Percentiles rank a stretch among this genome's conserved stretches.
These are phyloP conservation scores for Inga leiocalycina DNA, from an alignment of 306 rosid species.

Conservation along the genomic window DNA sequence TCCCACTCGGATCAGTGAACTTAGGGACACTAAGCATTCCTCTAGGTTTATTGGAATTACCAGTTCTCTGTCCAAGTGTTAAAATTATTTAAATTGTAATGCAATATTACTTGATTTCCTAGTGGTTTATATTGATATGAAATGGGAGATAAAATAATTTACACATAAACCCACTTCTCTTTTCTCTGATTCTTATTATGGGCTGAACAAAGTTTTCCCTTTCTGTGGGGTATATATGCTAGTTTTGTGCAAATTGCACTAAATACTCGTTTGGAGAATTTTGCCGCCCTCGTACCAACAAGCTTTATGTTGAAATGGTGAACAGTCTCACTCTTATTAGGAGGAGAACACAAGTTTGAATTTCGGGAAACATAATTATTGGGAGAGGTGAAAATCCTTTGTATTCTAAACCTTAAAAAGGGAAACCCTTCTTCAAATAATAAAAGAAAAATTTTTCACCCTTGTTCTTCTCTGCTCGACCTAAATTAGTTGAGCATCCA, in stretches of 20 bases:
- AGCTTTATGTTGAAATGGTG: too few species aligned
- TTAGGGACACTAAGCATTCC: not conserved
- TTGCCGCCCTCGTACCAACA: not conserved
- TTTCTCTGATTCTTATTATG: not conserved
- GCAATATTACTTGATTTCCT: conserved; percentile 12
- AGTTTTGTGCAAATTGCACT: not conserved
- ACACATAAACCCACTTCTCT: conserved; percentile 1
- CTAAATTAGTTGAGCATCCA: not conserved
- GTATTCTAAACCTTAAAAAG: too few species aligned
- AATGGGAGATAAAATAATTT: conserved; percentile 31
- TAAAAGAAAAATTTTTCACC: too few species aligned
- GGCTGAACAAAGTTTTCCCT: not conserved
- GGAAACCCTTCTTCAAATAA: too few species aligned
- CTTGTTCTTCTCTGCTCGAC: not conserved
- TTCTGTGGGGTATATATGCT: not conserved
- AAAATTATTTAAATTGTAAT: conserved; percentile 37
- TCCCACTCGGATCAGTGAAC: too few species aligned
- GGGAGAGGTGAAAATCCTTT: too few species aligned
- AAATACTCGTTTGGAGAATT: not conserved
- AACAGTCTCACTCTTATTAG: too few species aligned
- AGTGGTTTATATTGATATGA: conserved; percentile 37
- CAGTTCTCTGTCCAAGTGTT: conserved; percentile 23
- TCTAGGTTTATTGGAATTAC: conserved; percentile 18
- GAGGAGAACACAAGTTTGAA: too few species aligned
- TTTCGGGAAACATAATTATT: too few species aligned